Evolutionary conservation across 1,284 basidiomycete genomes (phyloP), one percentile per base, ranked within the genome.

Genomic region (Anthracocystis panici-leucophaei): DNA sequence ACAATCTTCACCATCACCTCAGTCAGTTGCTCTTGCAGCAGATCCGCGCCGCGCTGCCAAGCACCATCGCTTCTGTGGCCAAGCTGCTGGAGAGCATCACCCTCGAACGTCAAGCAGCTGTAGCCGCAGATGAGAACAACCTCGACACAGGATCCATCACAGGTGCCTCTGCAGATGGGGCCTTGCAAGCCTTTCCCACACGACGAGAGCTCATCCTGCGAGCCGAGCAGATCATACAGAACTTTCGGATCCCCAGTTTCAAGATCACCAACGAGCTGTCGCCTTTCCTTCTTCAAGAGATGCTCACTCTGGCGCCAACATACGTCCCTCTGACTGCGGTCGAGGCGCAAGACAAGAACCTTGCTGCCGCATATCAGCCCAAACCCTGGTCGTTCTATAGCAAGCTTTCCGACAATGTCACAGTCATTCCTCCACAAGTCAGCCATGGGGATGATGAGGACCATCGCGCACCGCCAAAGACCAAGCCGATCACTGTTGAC

Each of bases 11-110:
- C 18, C 46, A 42, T 20, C 56, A 51, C 38, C 60, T 69, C 9
- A 63, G 66, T 46, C 49, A 42, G 16, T 56, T 69, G 11, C 51
- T 69, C 18, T 55, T 68, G 1, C 27, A 62, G 29, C 55, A 62
- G 25, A 58, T 55, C 46, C 44, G 20, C 2, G 10, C 40, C 20
- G 21, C 46, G 9, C 51, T 62, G 2, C 60, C 60, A 3, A 21
- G 16, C n/a, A 58, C 38, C 12, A 41, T 63, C 46, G 35, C 21
- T 3, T 55, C 60, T 1, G 31, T 45, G 20, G 23, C 20, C 50
- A 7, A 49, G 40, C 48, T 61, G 11, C 20, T 27, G 20, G 25
- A 56, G 0, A 12, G 29, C 11, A n/a, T 61, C 20, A 38, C 20
- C n/a, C 12, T 42, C 33, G 44, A 55, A 11, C 35, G 44, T n/a